Evolutionary conservation across 768 basidiomycete genomes (phyloP).

Genomic region (Omphalotus guepiniiformis): DNA sequence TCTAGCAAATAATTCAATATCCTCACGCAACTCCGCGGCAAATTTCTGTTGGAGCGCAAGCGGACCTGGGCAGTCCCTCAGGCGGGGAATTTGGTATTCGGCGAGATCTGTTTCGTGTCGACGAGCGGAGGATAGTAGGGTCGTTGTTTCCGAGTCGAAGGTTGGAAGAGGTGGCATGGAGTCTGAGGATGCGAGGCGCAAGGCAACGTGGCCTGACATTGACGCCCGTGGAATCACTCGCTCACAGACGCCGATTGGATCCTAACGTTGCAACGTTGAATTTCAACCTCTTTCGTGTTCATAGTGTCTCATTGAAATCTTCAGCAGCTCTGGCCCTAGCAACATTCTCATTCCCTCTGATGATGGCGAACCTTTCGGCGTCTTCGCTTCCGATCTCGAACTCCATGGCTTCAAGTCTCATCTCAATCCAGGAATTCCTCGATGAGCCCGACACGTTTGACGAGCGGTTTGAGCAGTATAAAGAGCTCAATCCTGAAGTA

Average conservation of each 20-base stretch:
- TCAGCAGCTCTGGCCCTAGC: not conserved
- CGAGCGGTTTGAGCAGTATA: not conserved
- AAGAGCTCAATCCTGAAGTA: not conserved
- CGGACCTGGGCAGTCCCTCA: slow-evolving; percentile 67
- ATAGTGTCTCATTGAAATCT: too few species aligned
- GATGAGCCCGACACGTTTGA: not conserved
- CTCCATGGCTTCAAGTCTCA: slow-evolving; percentile 6
- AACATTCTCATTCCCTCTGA: not conserved
- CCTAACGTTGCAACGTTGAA: too few species aligned
- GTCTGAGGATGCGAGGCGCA: too few species aligned
- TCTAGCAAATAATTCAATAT: slow-evolving; percentile 55
- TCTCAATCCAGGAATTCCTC: slow-evolving; percentile 4
- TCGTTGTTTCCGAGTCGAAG: slow-evolving; percentile 46
- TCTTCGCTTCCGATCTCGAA: slow-evolving; percentile 4
- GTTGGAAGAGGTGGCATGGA: slow-evolving; percentile 64
- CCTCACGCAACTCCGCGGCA: slow-evolving; percentile 72
- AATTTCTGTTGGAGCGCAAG: slow-evolving; percentile 66
- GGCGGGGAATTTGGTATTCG: slow-evolving; percentile 70
- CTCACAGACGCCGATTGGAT: too few species aligned
- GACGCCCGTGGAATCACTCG: too few species aligned
- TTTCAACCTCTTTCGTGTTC: too few species aligned
- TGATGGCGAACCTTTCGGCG: not conserved
- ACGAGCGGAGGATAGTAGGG: slow-evolving; percentile 47
- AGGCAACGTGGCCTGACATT: too few species aligned
- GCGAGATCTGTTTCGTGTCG: slow-evolving; percentile 60